These are phyloP conservation scores for Candida michaelii DNA, from an alignment of 805 yeast genomes.

Conservation along the genomic window DNA sequence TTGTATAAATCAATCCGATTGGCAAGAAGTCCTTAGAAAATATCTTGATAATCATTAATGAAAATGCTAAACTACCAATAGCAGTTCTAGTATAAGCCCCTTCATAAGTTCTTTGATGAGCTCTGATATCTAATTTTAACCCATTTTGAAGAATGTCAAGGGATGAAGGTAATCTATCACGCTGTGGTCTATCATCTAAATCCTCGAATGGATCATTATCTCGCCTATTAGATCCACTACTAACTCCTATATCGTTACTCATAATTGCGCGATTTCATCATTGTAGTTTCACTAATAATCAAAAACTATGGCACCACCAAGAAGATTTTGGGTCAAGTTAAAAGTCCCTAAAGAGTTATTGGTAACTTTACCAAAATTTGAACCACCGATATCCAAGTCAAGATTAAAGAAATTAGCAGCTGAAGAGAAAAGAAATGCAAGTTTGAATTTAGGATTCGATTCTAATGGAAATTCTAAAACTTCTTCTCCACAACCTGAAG, in stretches of 20 bases:
- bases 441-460: slow-evolving; percentile 10
- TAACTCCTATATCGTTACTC: not conserved
- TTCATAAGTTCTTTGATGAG: slow-evolving; percentile 80
- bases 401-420: slow-evolving; percentile 31
- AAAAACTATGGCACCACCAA: slow-evolving; percentile 38
- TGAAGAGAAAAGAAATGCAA: slow-evolving; percentile 24
- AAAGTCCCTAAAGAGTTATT: slow-evolving; percentile 30
- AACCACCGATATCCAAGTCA: slow-evolving; percentile 30
- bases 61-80: slow-evolving; percentile 64
- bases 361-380: slow-evolving; percentile 34
- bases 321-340: slow-evolving; percentile 34
- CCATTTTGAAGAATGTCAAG: slow-evolving; percentile 39
- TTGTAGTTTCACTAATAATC: too few species aligned
- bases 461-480: slow-evolving; percentile 19
- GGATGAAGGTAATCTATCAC: slow-evolving; percentile 29
- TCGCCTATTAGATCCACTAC: slow-evolving; percentile 1
- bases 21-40: slow-evolving; percentile 65
- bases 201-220: not conserved
- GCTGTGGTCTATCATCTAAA: slow-evolving; percentile 3
- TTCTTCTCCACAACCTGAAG: slow-evolving; percentile 29
- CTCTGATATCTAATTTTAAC: slow-evolving; percentile 53
- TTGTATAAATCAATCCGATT: slow-evolving; percentile 63
- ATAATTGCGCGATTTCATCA: not conserved
- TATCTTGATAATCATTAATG: slow-evolving; percentile 62
- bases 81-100: slow-evolving; percentile 81